Evolutionary conservation across 192 early-diverging fungal species (phyloP), one percentile per base, ranked within the genome.

Genomic region (Thoreauomyces humboldtii): DNA sequence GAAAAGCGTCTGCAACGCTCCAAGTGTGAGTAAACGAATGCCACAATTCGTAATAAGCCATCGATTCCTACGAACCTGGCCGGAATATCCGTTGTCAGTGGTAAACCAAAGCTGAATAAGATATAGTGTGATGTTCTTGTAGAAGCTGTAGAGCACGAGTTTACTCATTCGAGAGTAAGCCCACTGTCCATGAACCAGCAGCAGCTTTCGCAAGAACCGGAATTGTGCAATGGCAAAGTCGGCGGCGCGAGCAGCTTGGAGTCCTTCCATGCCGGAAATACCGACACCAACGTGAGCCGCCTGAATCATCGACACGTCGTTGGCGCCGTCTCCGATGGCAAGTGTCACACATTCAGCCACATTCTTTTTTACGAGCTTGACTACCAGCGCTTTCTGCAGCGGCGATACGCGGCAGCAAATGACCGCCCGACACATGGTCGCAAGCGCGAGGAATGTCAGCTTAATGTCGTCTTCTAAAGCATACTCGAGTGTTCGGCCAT

Each of bases 151-250:
- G 59, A 99, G 80, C 53, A 97, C 94, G 76, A 99, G 75, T 77
- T 98, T 99, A 67, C 88, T 89, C 33, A 98, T 77, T 42, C 96
- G 81, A 61, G 93, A 90, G 77, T 99, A 99, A 52, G 92, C 92
- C 96, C 96, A 99, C 1, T 89, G 86, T 24, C 96, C 96, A 71
- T 99, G 96, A 3, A 98, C 96, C 29, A 99, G 80, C 34, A 99
- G 75, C 47, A 99, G 78, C 76, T 99, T 99, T 63, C 91, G 85
- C 56, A 99, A 76, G 75, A 87, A 99, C 61, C 91, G 74, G 80
- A 99, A 99, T 69, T 99, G 96, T 15, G 92, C 91, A 64, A 99
- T 96, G n/a, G 96, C 91, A 77, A 99, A 98, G 78, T 99, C 96
- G 0, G 96, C 92, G 61, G 90, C 88, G 15, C 96, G 88, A 2